Evolutionary conservation across 2,329 filamentous ascomycete genomes (phyloP).

Genomic region (Tolypocladium cylindrosporum): DNA sequence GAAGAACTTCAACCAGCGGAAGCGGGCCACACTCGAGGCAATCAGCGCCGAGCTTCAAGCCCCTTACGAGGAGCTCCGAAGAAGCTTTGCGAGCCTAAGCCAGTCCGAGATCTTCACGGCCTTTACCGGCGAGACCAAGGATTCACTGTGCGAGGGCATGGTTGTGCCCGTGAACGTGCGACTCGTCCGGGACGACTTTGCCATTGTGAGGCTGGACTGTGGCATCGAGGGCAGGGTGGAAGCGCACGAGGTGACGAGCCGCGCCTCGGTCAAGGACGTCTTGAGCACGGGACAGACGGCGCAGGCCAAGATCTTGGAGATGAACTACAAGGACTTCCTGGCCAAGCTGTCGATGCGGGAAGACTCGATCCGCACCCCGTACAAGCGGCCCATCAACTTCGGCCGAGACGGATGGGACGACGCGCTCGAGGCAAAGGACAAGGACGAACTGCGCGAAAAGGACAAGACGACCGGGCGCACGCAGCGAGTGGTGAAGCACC

Average conservation of each 20-base stretch:
- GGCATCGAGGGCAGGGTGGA: slow-evolving; percentile 86
- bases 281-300: slow-evolving; percentile 75
- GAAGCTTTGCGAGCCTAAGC: slow-evolving; percentile 60
- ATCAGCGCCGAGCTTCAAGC: slow-evolving; percentile 89
- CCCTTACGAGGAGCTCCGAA: slow-evolving; percentile 88
- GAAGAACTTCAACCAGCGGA: slow-evolving; percentile 84
- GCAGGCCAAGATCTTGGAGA: slow-evolving; percentile 75
- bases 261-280: slow-evolving; percentile 60
- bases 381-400: slow-evolving; percentile 59
- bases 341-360: slow-evolving; percentile 80
- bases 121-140: slow-evolving; percentile 85
- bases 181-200: slow-evolving; percentile 82
- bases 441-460: slow-evolving; percentile 75
- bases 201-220: slow-evolving; percentile 87
- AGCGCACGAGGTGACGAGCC: slow-evolving; percentile 68
- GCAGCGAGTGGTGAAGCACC: slow-evolving; percentile 94
- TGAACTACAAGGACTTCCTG: slow-evolving; percentile 78
- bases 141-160: slow-evolving; percentile 81
- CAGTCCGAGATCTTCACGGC: slow-evolving; percentile 87
- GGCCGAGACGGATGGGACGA: slow-evolving; percentile 81
- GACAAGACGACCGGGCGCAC: slow-evolving; percentile 76
- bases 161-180: slow-evolving; percentile 83
- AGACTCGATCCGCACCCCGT: slow-evolving; percentile 65
- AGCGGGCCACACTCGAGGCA: slow-evolving; percentile 90
- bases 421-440: slow-evolving; percentile 68